Conservation (phyloP, 495 filamentous ascomycete genomes). For the Lindgomyces ingoldianus region DNA sequence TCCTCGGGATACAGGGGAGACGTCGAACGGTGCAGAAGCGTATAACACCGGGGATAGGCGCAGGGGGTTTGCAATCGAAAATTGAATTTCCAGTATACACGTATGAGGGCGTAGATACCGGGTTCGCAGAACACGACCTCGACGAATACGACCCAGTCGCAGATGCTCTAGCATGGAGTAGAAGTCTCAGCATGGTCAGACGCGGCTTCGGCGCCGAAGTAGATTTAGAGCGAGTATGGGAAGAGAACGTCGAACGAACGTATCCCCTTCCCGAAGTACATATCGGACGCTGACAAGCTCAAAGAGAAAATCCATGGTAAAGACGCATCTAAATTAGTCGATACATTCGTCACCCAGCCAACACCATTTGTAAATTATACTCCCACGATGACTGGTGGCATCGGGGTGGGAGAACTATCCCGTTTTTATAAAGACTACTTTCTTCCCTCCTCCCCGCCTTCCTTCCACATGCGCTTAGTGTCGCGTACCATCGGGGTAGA, state of each 20-base stretch:
- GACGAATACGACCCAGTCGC: conserved; percentile 53
- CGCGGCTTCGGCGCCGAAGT: conserved; percentile 61
- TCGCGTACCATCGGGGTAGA: conserved; percentile 67
- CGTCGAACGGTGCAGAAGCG: conserved; percentile 50
- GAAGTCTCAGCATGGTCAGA: conserved; percentile 50
- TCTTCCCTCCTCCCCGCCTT: conserved; percentile 67
- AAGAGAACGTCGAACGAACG: conserved; percentile 61
- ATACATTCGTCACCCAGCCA: conserved; percentile 55
- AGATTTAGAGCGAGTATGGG: conserved; percentile 61
- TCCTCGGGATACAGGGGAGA: conserved; percentile 68
- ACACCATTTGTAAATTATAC: conserved; percentile 60
- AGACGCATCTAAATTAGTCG: conserved; percentile 51
- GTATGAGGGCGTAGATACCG: conserved; percentile 43
- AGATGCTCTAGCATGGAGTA: conserved; percentile 52
- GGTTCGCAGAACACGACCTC: conserved; percentile 57
- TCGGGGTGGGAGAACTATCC: conserved; percentile 66
- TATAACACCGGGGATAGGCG: conserved; percentile 57
- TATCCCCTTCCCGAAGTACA: conserved; percentile 1
- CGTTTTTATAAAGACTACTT: conserved; percentile 76
- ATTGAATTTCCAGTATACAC: conserved; percentile 51
- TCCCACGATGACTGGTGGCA: conserved; percentile 67
- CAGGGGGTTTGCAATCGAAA: conserved; percentile 49
- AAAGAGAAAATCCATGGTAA: conserved; percentile 41
- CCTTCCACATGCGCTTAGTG: conserved; percentile 67
- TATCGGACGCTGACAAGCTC: conserved; percentile 18